Percentiles rank a stretch among this genome's conserved stretches.
These are phyloP conservation scores for Apiospora marii DNA, from an alignment of 2,329 filamentous ascomycete species.

Conservation along the genomic window DNA sequence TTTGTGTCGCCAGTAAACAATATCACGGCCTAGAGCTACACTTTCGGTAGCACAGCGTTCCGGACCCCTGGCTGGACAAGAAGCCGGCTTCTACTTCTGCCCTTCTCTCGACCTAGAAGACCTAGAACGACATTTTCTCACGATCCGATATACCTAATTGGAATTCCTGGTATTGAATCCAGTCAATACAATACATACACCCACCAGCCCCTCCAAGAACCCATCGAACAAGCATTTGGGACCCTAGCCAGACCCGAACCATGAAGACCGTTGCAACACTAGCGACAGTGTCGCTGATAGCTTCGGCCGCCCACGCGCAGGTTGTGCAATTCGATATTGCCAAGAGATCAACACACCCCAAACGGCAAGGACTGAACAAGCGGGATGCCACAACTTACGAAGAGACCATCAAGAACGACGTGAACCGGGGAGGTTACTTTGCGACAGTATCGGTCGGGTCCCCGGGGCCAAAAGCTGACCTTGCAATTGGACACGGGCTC, in stretches of 20 bases:
- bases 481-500: constrained; percentile 72
- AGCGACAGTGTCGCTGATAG: constrained; percentile 39
- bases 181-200: background rate
- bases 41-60: background rate
- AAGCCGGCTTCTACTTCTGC: background rate
- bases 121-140: background rate
- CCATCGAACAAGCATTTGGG: background rate
- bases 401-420: constrained; percentile 54
- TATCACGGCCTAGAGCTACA: background rate
- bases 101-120: background rate
- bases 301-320: constrained; percentile 40
- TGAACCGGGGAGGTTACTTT: constrained; percentile 60
- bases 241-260: background rate
- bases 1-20: constrained; percentile 11
- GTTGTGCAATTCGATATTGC: constrained; percentile 59
- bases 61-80: background rate
- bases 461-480: constrained; percentile 61
- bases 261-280: constrained; percentile 38
- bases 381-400: constrained; percentile 50
- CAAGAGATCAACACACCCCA: background rate
- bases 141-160: background rate
- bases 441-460: constrained; percentile 64
- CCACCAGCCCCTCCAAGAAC: background rate
- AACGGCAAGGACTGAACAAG: constrained; percentile 39
- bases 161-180: background rate